A percentile compares a stretch with the other conserved stretches of the same genome.
phyloP scores from a whole-genome alignment of 257 asterid genomes.

The Parsonsia alboflavescens region DNA sequence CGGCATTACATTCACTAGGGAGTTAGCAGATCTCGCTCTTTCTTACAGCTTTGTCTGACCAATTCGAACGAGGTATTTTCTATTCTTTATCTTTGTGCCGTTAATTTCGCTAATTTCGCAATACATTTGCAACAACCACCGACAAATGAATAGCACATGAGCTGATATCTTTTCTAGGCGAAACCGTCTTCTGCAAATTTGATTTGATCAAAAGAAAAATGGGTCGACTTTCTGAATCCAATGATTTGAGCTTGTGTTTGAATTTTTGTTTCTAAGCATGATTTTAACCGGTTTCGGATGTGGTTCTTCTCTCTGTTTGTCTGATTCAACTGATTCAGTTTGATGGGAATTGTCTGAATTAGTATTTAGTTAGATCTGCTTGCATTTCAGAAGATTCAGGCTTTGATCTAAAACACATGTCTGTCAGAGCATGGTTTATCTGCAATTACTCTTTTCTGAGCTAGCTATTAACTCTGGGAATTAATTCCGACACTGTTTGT shows the following conservation, averaged over 20 bases:
- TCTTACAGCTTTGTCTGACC: slow-evolving; percentile 9
- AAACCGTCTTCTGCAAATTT: not conserved
- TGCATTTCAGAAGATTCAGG: slow-evolving; percentile 2
- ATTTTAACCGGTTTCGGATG: not conserved
- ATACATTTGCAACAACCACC: slow-evolving; percentile 7
- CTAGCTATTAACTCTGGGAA: not conserved
- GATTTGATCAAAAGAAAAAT: not conserved
- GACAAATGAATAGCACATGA: not conserved
- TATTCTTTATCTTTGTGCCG: not conserved
- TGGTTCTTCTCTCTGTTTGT: not conserved
- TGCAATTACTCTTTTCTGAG: not conserved
- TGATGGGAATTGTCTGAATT: not conserved
- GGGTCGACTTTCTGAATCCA: not conserved
- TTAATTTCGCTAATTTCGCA: slow-evolving; percentile 9
- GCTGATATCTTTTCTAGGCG: not conserved
- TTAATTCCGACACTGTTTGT: not conserved
- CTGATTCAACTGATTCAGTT: not conserved
- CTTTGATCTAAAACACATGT: slow-evolving; percentile 12
- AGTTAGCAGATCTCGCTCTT: slow-evolving; percentile 11
- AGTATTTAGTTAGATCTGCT: slow-evolving; percentile 18
- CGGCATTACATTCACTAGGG: not conserved
- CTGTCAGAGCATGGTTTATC: not conserved
- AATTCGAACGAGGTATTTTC: slow-evolving; percentile 16
- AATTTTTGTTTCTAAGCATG: not conserved
- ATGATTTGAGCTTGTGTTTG: not conserved